These are phyloP conservation scores for Ustilago curta DNA, from an alignment of 1,284 basidiomycete species.

Conservation along the genomic window DNA sequence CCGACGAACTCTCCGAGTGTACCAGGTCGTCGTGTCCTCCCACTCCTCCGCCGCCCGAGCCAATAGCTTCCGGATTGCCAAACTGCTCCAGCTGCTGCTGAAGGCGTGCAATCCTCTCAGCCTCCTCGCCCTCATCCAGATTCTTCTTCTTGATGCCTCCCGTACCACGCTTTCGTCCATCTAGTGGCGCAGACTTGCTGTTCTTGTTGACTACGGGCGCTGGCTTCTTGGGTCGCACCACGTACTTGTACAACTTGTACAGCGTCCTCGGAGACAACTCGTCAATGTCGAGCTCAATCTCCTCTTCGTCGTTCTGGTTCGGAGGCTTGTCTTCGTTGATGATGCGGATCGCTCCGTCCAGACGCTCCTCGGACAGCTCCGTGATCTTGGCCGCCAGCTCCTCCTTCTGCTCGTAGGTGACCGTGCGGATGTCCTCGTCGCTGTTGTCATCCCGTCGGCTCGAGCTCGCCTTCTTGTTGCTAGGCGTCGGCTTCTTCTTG, in stretches of 20 bases:
- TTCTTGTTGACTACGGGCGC: constrained; percentile 46
- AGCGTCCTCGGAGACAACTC: constrained; percentile 66
- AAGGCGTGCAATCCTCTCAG: constrained; percentile 64
- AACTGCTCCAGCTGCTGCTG: constrained; percentile 68
- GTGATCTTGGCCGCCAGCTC: constrained; percentile 69
- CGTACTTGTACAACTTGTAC: constrained; percentile 69
- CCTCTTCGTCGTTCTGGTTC: constrained; percentile 65
- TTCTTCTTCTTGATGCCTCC: constrained; percentile 69
- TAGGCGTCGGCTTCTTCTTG: constrained; percentile 51
- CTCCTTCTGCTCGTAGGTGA: constrained; percentile 69
- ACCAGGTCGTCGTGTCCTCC: constrained; percentile 67
- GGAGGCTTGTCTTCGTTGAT: constrained; percentile 69
- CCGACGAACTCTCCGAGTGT: constrained; percentile 63
- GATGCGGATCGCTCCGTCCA: constrained; percentile 68
- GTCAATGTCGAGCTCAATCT: constrained; percentile 69
- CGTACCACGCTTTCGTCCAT: constrained; percentile 66
- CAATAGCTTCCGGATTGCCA: constrained; percentile 52
- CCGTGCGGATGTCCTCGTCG: constrained; percentile 64
- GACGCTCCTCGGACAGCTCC: constrained; percentile 66
- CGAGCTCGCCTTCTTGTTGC: constrained; percentile 51
- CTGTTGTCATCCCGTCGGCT: constrained; percentile 43
- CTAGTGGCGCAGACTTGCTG: constrained; percentile 57
- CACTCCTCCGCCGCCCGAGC: constrained; percentile 20
- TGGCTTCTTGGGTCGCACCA: constrained; percentile 66
- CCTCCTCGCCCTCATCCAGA: constrained; percentile 67